These are phyloP conservation scores for Globisporangium recalcitrans DNA, from an alignment of 352 stramenopile genomes.

Conservation along the genomic window DNA sequence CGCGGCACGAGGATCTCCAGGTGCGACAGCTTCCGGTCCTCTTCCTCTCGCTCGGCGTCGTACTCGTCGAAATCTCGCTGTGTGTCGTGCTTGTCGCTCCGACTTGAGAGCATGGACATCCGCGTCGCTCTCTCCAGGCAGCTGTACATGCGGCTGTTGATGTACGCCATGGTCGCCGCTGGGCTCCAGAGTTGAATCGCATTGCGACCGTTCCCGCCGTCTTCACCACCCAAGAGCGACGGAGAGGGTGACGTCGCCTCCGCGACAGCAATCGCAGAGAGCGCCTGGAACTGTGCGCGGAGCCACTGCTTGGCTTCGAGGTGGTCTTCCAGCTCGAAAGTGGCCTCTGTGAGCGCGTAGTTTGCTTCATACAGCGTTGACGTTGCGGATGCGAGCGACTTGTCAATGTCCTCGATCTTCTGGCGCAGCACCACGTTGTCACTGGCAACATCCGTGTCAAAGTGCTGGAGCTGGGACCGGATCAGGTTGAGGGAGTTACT, in stretches of 20 bases:
- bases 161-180: conserved; percentile 35
- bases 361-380: conserved; percentile 43
- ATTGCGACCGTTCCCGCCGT: not conserved
- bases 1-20: conserved; percentile 64
- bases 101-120: conserved; percentile 18
- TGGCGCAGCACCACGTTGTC: conserved; percentile 63
- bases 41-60: conserved; percentile 38
- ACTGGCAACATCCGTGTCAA: conserved; percentile 62
- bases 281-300: conserved; percentile 38
- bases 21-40: conserved; percentile 42
- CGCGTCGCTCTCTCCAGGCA: conserved; percentile 53
- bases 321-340: conserved; percentile 61
- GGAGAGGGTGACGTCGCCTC: conserved; percentile 37
- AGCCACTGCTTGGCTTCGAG: conserved; percentile 35
- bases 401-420: conserved; percentile 75
- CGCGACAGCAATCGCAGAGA: conserved; percentile 38
- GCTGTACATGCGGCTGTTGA: conserved; percentile 52
- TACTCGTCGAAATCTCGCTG: conserved; percentile 28
- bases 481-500: conserved; percentile 48
- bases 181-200: conserved; percentile 28
- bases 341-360: conserved; percentile 58
- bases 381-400: conserved; percentile 44
- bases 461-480: conserved; percentile 47
- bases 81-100: conserved; percentile 17
- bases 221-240: conserved; percentile 17